Conservation (phyloP, 352 stramenopile species). For the Phytopythium aichiense region DNA sequence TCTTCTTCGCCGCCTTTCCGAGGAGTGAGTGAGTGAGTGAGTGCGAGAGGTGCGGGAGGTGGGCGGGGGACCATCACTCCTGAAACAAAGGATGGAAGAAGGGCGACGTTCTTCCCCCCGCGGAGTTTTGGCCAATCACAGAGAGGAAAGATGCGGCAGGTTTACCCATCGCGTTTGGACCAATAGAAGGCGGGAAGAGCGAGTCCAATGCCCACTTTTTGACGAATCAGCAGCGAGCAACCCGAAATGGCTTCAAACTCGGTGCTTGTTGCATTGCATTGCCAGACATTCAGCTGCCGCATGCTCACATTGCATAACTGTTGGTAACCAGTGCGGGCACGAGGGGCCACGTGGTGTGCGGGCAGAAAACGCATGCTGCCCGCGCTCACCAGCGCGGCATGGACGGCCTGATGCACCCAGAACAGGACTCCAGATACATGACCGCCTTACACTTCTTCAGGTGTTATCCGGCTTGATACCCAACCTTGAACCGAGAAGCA, state of each 20-base stretch:
- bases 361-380: background rate
- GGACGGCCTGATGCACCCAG: background rate
- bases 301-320: background rate
- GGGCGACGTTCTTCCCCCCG: background rate
- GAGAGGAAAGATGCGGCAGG: background rate
- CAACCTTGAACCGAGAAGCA: too few relatives aligned
- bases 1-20: constrained; percentile 1
- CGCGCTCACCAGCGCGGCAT: background rate
- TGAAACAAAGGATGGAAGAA: background rate
- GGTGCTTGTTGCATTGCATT: background rate
- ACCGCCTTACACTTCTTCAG: too few relatives aligned
- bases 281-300: background rate
- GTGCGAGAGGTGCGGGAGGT: background rate
- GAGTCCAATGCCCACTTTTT: background rate
- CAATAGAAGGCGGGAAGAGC: background rate
- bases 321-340: background rate
- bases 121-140: constrained; percentile 4
- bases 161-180: constrained; percentile 2
- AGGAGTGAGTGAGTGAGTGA: constrained; percentile 1
- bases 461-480: too few relatives aligned
- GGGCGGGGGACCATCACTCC: constrained; percentile 3
- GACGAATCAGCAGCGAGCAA: background rate
- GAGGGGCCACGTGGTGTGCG: background rate
- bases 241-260: constrained; percentile 2
- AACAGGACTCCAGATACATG: too few relatives aligned